phyloP scores from a whole-genome alignment of 1,284 basidiomycete genomes.

The Lentinula novae-zelandiae region DNA sequence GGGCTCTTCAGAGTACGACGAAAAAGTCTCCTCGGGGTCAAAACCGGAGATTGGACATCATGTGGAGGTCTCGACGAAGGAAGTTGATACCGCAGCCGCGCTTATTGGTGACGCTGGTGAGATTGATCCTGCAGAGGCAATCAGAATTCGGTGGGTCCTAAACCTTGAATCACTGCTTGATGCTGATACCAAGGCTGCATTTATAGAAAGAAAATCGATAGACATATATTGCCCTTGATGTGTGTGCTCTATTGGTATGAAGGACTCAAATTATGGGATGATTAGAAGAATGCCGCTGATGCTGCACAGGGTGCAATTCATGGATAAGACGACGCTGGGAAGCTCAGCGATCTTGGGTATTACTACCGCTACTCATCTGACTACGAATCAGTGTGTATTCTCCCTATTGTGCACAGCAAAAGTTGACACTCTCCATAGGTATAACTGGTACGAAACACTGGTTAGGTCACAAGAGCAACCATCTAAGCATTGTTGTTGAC shows the following conservation, averaged over 20 bases:
- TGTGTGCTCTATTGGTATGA: conserved; percentile 60
- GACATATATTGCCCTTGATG: conserved; percentile 73
- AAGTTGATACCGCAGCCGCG: conserved; percentile 55
- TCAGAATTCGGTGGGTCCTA: conserved; percentile 42
- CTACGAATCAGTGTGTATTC: conserved; percentile 17
- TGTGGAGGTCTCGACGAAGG: conserved; percentile 23
- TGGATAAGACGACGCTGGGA: conserved; percentile 76
- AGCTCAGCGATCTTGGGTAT: conserved; percentile 70
- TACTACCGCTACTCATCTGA: conserved; percentile 39
- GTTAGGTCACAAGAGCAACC: conserved; percentile 14
- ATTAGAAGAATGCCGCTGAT: conserved; percentile 11
- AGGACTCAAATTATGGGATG: conserved; percentile 10
- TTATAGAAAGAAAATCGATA: conserved; percentile 53
- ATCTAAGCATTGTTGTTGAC: neutral
- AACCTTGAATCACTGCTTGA: neutral
- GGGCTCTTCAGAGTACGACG: conserved; percentile 5
- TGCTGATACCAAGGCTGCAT: neutral
- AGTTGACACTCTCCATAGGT: neutral
- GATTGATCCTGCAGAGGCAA: conserved; percentile 48
- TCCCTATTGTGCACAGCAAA: conserved; percentile 16
- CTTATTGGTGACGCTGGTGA: conserved; percentile 39
- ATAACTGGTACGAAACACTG: conserved; percentile 21
- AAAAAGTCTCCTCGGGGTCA: neutral
- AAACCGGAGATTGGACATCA: conserved; percentile 3
- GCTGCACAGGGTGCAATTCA: conserved; percentile 50